Conservation (phyloP, 805 yeast species). For the Myxozyma vanderwaltii region DNA sequence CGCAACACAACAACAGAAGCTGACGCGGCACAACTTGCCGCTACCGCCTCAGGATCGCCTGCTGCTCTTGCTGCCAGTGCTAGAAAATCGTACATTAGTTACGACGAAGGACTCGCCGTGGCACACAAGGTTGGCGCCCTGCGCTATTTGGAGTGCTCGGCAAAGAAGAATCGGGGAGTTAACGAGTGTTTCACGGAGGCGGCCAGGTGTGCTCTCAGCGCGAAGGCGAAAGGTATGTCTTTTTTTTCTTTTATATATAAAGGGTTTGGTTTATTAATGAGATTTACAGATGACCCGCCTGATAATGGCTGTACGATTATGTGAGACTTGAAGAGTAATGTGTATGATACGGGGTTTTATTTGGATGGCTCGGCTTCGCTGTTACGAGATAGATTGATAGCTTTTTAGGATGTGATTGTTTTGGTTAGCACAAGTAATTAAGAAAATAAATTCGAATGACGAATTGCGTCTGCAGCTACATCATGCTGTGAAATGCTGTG, state of each 20-base stretch:
- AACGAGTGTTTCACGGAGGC: constrained; percentile 99
- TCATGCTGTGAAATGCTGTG: too few relatives aligned
- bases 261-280: neutral
- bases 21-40: constrained; percentile 40
- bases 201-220: constrained; percentile 91
- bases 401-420: too few relatives aligned
- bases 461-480: too few relatives aligned
- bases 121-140: constrained; percentile 94
- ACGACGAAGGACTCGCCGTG: constrained; percentile 90
- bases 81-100: constrained; percentile 61
- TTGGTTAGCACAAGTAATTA: too few relatives aligned
- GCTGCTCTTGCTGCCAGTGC: constrained; percentile 42
- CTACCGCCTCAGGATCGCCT: constrained; percentile 33
- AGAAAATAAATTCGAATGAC: too few relatives aligned
- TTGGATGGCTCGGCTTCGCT: neutral
- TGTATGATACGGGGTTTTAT: constrained; percentile 6
- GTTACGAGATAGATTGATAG: too few relatives aligned
- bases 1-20: constrained; percentile 44
- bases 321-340: constrained; percentile 9
- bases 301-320: constrained; percentile 26
- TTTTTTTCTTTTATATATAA: neutral
- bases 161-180: constrained; percentile 96
- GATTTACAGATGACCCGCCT: constrained; percentile 24
- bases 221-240: constrained; percentile 69
- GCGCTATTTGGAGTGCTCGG: constrained; percentile 94